A percentile compares a stretch with the other conserved stretches of the same genome.
Conservation (phyloP, 495 filamentous ascomycete species). For the Rhypophila decipiens region DNA sequence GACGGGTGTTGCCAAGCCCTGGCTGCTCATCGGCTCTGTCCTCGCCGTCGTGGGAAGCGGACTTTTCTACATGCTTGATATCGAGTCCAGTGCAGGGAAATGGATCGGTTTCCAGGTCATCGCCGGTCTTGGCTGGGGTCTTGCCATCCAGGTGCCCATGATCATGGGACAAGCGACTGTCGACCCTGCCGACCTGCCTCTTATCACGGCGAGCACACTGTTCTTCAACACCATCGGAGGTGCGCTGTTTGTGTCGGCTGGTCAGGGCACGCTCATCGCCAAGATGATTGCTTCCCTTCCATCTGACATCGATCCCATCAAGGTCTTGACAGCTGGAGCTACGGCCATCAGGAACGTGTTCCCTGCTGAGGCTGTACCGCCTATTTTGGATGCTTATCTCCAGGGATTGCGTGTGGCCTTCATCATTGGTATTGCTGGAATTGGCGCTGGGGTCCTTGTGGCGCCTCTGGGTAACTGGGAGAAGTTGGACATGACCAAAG, state of each 20-base stretch:
- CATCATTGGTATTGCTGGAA: background rate
- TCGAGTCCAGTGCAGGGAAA: conserved; percentile 27
- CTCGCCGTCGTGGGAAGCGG: conserved; percentile 47
- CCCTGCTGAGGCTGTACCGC: background rate
- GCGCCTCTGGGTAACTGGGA: background rate
- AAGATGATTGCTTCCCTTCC: conserved; percentile 7
- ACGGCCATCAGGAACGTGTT: background rate
- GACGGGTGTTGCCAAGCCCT: conserved; percentile 45
- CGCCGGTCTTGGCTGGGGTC: conserved; percentile 40
- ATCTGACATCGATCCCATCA: background rate
- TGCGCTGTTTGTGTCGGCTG: conserved; percentile 31
- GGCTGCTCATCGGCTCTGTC: conserved; percentile 40
- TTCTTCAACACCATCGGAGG: conserved; percentile 42
- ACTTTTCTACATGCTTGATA: conserved; percentile 35
- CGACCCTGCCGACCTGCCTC: conserved; percentile 13
- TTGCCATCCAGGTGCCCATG: conserved; percentile 40
- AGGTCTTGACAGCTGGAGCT: background rate
- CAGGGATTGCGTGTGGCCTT: background rate
- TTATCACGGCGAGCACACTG: conserved; percentile 32
- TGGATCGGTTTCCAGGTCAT: conserved; percentile 55
- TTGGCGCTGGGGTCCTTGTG: background rate
- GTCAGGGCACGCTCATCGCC: conserved; percentile 10
- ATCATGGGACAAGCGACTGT: conserved; percentile 50
- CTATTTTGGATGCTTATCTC: background rate
- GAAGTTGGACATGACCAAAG: background rate